Conservation (phyloP, 2,329 filamentous ascomycete species). For the Epichloe baconii region DNA sequence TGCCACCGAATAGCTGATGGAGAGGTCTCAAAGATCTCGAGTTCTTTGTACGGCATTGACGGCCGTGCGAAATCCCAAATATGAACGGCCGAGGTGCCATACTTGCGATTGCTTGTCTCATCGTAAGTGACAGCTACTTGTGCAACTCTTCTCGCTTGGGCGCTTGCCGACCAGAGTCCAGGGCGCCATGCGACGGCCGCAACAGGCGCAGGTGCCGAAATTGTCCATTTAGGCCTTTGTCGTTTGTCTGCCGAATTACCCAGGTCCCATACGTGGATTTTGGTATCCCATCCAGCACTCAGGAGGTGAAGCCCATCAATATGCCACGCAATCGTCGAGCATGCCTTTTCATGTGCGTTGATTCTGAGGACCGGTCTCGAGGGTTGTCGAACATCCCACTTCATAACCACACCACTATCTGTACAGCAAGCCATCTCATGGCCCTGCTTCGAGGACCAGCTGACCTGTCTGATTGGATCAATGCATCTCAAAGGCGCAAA, state of each 20-base stretch:
- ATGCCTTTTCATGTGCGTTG: conserved; percentile 47
- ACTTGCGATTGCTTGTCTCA: conserved; percentile 37
- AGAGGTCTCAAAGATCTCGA: conserved; percentile 45
- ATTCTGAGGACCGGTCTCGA: conserved; percentile 42
- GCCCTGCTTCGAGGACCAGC: conserved; percentile 50
- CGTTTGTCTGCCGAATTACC: conserved; percentile 45
- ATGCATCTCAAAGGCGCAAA: conserved; percentile 27
- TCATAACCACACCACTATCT: conserved; percentile 46
- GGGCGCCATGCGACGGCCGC: conserved; percentile 50
- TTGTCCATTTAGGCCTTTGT: conserved; percentile 50
- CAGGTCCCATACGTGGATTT: conserved; percentile 53
- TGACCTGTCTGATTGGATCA: conserved; percentile 43
- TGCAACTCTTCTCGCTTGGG: conserved; percentile 44
- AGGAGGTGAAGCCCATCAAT: conserved; percentile 53
- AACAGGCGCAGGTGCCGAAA: conserved; percentile 47
- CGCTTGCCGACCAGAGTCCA: conserved; percentile 50
- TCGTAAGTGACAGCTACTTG: conserved; percentile 52
- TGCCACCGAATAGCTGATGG: conserved; percentile 50
- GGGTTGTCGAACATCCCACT: conserved; percentile 49
- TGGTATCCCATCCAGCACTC: conserved; percentile 48
- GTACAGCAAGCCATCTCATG: conserved; percentile 52
- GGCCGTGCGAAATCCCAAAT: conserved; percentile 58
- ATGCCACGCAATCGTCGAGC: conserved; percentile 52
- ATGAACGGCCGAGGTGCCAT: conserved; percentile 46
- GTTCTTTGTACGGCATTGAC: conserved; percentile 52